These are phyloP conservation scores for Cerioporus squamosus DNA, from an alignment of 1,284 basidiomycete genomes.

Conservation along the genomic window DNA sequence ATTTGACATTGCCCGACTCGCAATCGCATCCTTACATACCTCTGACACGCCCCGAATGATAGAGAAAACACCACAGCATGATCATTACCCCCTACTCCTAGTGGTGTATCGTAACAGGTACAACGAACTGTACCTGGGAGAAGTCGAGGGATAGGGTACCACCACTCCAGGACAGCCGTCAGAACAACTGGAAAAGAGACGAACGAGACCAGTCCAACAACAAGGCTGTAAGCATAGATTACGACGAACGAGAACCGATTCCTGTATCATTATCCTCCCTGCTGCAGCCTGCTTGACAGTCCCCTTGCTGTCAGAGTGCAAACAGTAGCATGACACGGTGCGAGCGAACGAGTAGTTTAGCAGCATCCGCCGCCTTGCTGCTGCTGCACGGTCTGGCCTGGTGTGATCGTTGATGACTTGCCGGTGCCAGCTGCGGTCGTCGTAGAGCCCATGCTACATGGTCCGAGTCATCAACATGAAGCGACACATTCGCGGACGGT, in stretches of 20 bases:
- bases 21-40: not conserved
- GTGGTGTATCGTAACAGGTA: slow-evolving; percentile 21
- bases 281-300: slow-evolving; percentile 16
- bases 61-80: slow-evolving; percentile 14
- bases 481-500: not conserved
- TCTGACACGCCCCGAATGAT: not conserved
- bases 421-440: slow-evolving; percentile 71
- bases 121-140: slow-evolving; percentile 16
- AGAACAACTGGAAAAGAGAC: slow-evolving; percentile 17
- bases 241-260: slow-evolving; percentile 29
- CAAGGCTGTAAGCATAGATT: slow-evolving; percentile 38
- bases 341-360: slow-evolving; percentile 39
- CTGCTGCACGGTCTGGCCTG: slow-evolving; percentile 79
- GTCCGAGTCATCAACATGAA: slow-evolving; percentile 7
- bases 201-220: slow-evolving; percentile 33
- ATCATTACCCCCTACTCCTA: slow-evolving; percentile 23
- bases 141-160: slow-evolving; percentile 13
- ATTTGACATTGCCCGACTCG: not conserved
- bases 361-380: slow-evolving; percentile 79
- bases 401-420: slow-evolving; percentile 72
- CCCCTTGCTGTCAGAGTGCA: slow-evolving; percentile 12
- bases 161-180: slow-evolving; percentile 18
- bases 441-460: slow-evolving; percentile 80
- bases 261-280: slow-evolving; percentile 19
- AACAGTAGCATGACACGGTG: slow-evolving; percentile 4